These are phyloP conservation scores for Sextonia rubra DNA, from an alignment of 164 flowering plant genomes.

Conservation along the genomic window DNA sequence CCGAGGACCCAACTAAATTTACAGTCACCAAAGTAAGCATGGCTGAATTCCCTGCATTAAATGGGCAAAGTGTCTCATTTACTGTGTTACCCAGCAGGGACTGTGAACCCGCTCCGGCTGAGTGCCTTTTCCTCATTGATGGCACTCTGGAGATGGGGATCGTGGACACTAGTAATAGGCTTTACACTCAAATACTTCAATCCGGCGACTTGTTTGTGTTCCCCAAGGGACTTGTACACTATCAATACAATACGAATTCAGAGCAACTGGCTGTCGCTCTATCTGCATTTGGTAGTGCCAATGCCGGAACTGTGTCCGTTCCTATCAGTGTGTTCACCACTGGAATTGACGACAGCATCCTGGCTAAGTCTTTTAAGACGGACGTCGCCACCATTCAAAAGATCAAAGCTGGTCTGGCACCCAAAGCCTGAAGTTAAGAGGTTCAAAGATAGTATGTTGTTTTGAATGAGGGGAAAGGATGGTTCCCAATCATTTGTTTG, in stretches of 20 bases:
- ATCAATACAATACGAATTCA: constrained; percentile 18
- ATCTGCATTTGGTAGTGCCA: constrained; percentile 22
- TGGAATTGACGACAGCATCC: constrained; percentile 13
- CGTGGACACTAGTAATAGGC: constrained; percentile 20
- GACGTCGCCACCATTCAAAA: constrained; percentile 18
- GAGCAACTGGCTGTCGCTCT: constrained; percentile 12
- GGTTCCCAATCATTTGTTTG: too few species aligned
- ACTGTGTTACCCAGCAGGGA: constrained; percentile 14
- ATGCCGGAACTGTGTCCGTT: constrained; percentile 19
- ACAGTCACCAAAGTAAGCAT: constrained; percentile 21
- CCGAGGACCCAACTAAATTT: not conserved
- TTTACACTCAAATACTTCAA: constrained; percentile 22
- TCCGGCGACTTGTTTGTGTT: constrained; percentile 30
- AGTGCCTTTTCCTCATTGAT: constrained; percentile 10
- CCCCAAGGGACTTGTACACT: constrained; percentile 26
- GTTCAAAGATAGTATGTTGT: not conserved
- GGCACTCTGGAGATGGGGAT: constrained; percentile 25
- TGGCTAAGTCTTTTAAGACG: constrained; percentile 23
- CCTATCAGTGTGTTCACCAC: constrained; percentile 15
- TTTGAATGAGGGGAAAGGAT: not conserved
- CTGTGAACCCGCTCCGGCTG: constrained; percentile 23
- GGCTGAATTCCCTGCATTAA: constrained; percentile 8
- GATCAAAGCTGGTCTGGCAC: constrained; percentile 22
- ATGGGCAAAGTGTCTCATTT: constrained; percentile 24
- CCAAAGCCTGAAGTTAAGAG: constrained; percentile 4